Base-by-base conservation (phyloP, 2,329 filamentous ascomycete genomes). In the Fusarium dimerum region DNA sequence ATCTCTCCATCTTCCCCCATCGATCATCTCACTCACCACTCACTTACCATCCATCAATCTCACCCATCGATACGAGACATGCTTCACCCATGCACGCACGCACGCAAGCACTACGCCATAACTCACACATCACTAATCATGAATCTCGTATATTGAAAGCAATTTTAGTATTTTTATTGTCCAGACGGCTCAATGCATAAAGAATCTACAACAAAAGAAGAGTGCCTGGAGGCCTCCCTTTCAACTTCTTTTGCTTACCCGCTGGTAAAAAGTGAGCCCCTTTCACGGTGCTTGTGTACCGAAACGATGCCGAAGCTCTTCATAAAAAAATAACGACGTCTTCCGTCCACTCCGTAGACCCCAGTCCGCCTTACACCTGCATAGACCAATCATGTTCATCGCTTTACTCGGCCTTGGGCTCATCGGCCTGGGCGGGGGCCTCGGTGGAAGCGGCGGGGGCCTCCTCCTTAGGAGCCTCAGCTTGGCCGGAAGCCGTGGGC, bases 381-480 rank as follows among this genome's bases (percentile, higher is more conserved):
- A 65, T 64, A 65, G 65, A 66, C 61, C 61, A 60, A 65, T 56
- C 50, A 49, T 52, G 58, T 47, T 62, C 54, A 61, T 62, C 59
- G 51, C 55, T 75, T 80, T 84, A 85, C 78, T 85, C 82, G 66
- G 79, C 77, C 85, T 90, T 92, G 67, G 83, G 75, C 81, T 91
- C 90, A 73, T 86, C 82, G 50, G 77, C 68, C 48, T 47, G 51
- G 36, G 81, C 75, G 54, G 85, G 73, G 60, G 85, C 77, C 68
- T 85, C 84, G 54, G 80, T 71, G 60, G 81, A 77, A 65, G 79
- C 77, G 55, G 79, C 69, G 63, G 83, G 76, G 60, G 77, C 75
- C 32, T 73, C 70, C 56, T 75, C 73, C 68, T 74, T 73, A 50
- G 70, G 63, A 54, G 84, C 74, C 55, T 82, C 75, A 55, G 78